Conservation (phyloP, 177 flowering plant species). For the Vitis hybrid region DNA sequence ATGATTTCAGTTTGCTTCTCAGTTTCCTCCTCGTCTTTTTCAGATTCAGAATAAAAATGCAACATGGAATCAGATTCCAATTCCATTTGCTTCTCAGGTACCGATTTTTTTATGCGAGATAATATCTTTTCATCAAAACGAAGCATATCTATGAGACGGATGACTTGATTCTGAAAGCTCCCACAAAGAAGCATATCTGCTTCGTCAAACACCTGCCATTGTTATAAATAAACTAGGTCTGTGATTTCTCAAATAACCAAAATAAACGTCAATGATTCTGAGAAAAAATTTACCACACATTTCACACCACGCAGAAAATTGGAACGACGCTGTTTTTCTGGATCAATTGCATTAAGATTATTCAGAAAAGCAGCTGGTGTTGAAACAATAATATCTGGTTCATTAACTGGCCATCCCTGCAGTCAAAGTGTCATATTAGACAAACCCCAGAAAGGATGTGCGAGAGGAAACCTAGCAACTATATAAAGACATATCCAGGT, state of each 20-base stretch:
- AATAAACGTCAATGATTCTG: neutral
- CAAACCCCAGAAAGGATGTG: neutral
- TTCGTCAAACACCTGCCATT: constrained; percentile 91
- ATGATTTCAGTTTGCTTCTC: constrained; percentile 14
- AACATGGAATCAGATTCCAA: constrained; percentile 21
- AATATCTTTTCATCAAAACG: constrained; percentile 86
- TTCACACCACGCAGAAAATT: constrained; percentile 70
- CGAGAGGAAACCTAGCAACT: neutral
- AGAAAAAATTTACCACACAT: constrained; percentile 65
- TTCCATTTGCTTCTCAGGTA: constrained; percentile 22
- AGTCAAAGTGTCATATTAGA: constrained; percentile 10
- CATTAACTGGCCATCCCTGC: constrained; percentile 88
- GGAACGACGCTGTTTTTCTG: constrained; percentile 52
- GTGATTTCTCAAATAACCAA: neutral
- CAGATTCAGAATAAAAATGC: constrained; percentile 36
- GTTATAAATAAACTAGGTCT: neutral
- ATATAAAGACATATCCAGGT: neutral
- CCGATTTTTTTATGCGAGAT: constrained; percentile 45
- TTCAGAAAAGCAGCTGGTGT: constrained; percentile 95
- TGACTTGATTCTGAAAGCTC: constrained; percentile 90
- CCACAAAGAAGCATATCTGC: constrained; percentile 97
- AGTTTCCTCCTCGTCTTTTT: constrained; percentile 21
- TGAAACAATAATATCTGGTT: constrained; percentile 81
- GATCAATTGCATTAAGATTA: constrained; percentile 61
- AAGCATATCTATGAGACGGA: constrained; percentile 83